A percentile compares a stretch with the other conserved stretches of the same genome.
Evolutionary conservation across 352 stramenopile species (phyloP).

Genomic region (Phytopythium cucurbitacearum): DNA sequence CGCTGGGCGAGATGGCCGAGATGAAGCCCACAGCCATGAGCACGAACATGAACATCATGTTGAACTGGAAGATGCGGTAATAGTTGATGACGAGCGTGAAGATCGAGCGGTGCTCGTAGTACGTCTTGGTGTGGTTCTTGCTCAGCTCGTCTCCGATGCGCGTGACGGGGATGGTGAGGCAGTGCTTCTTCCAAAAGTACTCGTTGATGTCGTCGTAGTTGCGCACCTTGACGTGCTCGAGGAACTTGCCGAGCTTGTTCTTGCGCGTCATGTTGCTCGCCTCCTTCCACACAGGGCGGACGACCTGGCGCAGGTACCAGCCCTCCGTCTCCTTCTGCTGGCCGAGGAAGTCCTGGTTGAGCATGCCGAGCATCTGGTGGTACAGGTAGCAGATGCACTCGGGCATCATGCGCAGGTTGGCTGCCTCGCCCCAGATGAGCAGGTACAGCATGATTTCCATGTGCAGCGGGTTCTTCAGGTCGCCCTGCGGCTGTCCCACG

Average conservation of each 20-base stretch:
- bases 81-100: conserved; percentile 76
- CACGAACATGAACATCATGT: conserved; percentile 71
- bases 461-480: conserved; percentile 56
- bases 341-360: conserved; percentile 57
- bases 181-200: conserved; percentile 77
- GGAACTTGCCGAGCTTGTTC: conserved; percentile 53
- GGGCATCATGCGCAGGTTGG: conserved; percentile 95
- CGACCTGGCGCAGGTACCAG: conserved; percentile 56
- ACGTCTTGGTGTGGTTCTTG: conserved; percentile 71
- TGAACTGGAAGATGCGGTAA: conserved; percentile 80
- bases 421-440: conserved; percentile 95
- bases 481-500: conserved; percentile 27
- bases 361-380: conserved; percentile 66
- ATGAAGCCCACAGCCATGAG: conserved; percentile 60
- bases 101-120: conserved; percentile 73
- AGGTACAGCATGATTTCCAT: conserved; percentile 95
- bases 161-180: conserved; percentile 47
- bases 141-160: conserved; percentile 42
- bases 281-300: conserved; percentile 60
- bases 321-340: conserved; percentile 35
- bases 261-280: conserved; percentile 60
- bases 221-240: conserved; percentile 64
- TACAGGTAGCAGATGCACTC: conserved; percentile 97
- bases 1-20: conserved; percentile 51
- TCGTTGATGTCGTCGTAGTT: conserved; percentile 85